These are phyloP conservation scores for Penicillium freii DNA, from an alignment of 2,329 filamentous ascomycete genomes.

Conservation along the genomic window DNA sequence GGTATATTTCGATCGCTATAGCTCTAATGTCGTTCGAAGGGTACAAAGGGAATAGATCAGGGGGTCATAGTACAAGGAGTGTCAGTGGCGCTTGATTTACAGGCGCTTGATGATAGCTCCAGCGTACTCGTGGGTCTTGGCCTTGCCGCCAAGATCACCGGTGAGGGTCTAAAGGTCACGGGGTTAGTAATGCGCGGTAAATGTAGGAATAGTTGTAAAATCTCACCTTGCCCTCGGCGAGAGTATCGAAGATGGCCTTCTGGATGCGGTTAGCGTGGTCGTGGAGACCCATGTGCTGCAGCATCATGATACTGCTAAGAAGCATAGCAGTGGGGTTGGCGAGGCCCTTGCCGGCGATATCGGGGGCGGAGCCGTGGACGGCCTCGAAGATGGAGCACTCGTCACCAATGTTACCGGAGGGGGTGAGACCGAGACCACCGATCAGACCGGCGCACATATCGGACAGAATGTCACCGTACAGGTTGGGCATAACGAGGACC, in stretches of 20 bases:
- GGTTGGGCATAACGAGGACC: slow-evolving; percentile 95
- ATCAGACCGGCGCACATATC: slow-evolving; percentile 99
- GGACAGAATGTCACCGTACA: slow-evolving; percentile 98
- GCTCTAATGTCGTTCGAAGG: slow-evolving; percentile 40
- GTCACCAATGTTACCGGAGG: slow-evolving; percentile 97
- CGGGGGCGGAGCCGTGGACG: slow-evolving; percentile 93
- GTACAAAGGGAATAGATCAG: slow-evolving; percentile 32
- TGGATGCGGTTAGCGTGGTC: slow-evolving; percentile 85
- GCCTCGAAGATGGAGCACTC: slow-evolving; percentile 99
- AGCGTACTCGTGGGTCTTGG: slow-evolving; percentile 94
- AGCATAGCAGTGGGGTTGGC: slow-evolving; percentile 97
- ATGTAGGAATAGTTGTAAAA: not conserved
- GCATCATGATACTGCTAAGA: slow-evolving; percentile 97
- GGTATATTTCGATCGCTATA: slow-evolving; percentile 39
- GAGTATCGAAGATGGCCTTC: slow-evolving; percentile 89
- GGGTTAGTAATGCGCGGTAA: not conserved
- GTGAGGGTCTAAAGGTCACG: slow-evolving; percentile 64
- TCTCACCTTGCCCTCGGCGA: slow-evolving; percentile 86
- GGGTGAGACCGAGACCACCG: slow-evolving; percentile 92
- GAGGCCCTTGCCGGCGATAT: slow-evolving; percentile 92
- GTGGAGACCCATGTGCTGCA: slow-evolving; percentile 93
- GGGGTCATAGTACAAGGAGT: slow-evolving; percentile 39
- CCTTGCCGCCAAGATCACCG: slow-evolving; percentile 91
- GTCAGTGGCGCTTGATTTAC: slow-evolving; percentile 34
- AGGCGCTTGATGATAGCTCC: slow-evolving; percentile 77